These are phyloP conservation scores for Metarhizium brunneum DNA, from an alignment of 2,329 filamentous ascomycete genomes.

Conservation along the genomic window DNA sequence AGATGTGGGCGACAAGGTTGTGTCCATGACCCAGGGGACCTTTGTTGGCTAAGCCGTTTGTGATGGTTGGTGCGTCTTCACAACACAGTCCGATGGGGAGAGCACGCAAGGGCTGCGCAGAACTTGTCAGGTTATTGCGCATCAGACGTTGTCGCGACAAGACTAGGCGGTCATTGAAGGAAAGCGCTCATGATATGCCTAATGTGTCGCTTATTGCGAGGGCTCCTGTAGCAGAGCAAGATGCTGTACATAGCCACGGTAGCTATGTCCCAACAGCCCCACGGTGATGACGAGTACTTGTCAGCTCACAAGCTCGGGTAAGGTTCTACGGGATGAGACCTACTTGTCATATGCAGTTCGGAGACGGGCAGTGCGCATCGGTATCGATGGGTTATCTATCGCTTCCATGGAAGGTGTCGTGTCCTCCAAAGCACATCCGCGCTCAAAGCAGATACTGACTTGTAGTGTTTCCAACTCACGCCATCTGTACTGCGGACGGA, in stretches of 20 bases:
- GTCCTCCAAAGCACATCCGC: not conserved
- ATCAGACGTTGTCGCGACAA: no score
- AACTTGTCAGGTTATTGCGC: not conserved
- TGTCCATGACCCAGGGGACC: not conserved
- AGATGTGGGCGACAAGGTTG: not conserved
- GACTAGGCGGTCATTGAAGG: no score
- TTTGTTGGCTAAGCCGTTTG: slow-evolving; percentile 1
- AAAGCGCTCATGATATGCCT: no score
- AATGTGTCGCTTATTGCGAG: not conserved
- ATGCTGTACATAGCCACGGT: not conserved
- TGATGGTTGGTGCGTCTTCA: not conserved
- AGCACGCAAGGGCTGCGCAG: not conserved
- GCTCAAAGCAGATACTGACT: not conserved
- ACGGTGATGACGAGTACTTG: no score
- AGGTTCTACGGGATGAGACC: not conserved
- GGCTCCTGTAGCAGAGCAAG: not conserved
- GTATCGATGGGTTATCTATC: not conserved
- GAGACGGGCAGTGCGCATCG: not conserved
- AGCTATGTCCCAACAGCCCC: not conserved
- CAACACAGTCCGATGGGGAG: not conserved
- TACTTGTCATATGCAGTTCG: not conserved
- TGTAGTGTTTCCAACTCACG: not conserved
- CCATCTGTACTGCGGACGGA: not conserved
- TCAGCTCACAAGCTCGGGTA: no score
- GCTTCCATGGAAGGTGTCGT: not conserved